Evolutionary conservation across 768 basidiomycete genomes (phyloP), one percentile per base, ranked within the genome.

Genomic region (Jaapia argillacea): DNA sequence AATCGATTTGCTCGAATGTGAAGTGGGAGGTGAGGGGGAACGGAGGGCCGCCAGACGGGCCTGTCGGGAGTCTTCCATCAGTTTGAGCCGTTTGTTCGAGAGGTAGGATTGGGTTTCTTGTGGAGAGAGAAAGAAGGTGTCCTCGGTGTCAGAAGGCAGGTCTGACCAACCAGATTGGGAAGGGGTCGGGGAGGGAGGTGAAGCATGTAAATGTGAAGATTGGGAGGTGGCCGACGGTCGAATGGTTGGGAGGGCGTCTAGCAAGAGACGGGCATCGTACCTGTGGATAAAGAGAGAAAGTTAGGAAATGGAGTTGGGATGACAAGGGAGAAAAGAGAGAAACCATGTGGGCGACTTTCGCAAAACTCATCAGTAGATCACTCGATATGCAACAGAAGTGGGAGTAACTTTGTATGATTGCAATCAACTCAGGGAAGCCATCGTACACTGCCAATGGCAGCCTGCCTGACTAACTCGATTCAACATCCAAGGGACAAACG

Each of bases 111-210:
- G 77, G 2, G 69, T 62, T 50, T 91, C 89, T 4, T 70, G 67
- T 0, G 72, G 72, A 1, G 77, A 69, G 48, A 92, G 72, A 63
- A 85, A 86, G 61, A 90, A 93, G 0, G 75, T 82, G 51, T 93
- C 89, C 63, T 92, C 90, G 4, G 77, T 57, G 53, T 92, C 89
- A 0, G 89, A 90, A 4, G 88, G 81, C 2, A 92, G 71, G 57
- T 89, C 83, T 0, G 81, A 82, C 88, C 88, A 92, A 5, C 84
- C 85, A 3, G 21, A 10, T 69, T 62, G 2, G 77, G 73, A 0
- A 79, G 76, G 20, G 1, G 70, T 44, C 20, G 50, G 46, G 48
- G 38, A 47, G 22, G 33, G 48, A 40, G 45, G 33, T n/a, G n/a
- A n/a, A n/a, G n/a, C n/a, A n/a, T n/a, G n/a, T n/a, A n/a, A n/a